phyloP scores from a whole-genome alignment of 164 flowering plant genomes.

The Amborella trichopoda region DNA sequence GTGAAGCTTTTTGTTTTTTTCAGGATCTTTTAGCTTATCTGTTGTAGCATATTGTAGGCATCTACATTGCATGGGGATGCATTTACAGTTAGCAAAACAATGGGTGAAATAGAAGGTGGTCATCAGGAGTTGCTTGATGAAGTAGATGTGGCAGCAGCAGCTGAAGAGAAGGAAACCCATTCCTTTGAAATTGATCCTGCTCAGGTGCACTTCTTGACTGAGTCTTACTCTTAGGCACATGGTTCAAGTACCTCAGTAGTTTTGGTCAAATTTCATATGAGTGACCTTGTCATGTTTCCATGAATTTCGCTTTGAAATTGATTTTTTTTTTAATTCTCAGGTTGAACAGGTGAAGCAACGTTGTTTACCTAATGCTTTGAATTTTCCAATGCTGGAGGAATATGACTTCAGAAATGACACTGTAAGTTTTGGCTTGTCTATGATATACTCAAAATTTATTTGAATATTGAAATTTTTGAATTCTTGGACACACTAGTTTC shows the following conservation, averaged over 20 bases:
- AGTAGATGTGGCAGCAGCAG: slow-evolving; percentile 76
- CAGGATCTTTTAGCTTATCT: background rate
- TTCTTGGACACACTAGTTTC: too few relatives aligned
- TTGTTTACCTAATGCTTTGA: slow-evolving; percentile 86
- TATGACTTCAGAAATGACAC: slow-evolving; percentile 98
- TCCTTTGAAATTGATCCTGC: slow-evolving; percentile 88
- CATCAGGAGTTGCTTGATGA: slow-evolving; percentile 71
- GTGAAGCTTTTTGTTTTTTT: background rate
- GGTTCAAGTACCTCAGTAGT: background rate
- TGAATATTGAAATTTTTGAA: too few relatives aligned
- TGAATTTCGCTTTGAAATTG: background rate
- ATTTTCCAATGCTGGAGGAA: slow-evolving; percentile 98
- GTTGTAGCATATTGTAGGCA: background rate
- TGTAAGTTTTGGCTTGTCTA: slow-evolving; percentile 42
- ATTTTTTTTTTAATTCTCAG: slow-evolving; percentile 23
- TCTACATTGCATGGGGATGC: slow-evolving; percentile 25
- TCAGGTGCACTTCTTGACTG: slow-evolving; percentile 44
- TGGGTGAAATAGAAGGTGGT: slow-evolving; percentile 53
- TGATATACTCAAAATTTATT: too few relatives aligned
- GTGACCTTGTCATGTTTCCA: background rate
- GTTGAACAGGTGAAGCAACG: slow-evolving; percentile 97
- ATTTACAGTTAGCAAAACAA: slow-evolving; percentile 59
- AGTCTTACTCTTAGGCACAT: background rate
- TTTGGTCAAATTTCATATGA: background rate
- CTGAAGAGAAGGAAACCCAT: slow-evolving; percentile 92